Conservation (phyloP, 2,329 filamentous ascomycete genomes). For the Stachybotrys elegans region DNA sequence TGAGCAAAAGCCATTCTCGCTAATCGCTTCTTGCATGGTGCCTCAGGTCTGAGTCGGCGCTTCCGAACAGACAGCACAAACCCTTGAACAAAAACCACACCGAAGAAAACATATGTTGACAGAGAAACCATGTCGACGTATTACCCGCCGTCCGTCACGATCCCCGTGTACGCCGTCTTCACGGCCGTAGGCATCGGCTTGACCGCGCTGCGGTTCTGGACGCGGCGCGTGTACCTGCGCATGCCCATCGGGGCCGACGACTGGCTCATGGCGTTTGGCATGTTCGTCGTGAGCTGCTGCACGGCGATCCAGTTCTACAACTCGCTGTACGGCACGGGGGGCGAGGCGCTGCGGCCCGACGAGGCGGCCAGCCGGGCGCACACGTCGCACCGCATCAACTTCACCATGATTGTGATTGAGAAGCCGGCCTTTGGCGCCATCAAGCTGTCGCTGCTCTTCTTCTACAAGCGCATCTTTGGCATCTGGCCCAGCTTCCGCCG, state of each 20-base stretch:
- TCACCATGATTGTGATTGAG: conserved; percentile 9
- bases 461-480: conserved; percentile 9
- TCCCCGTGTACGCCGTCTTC: conserved; percentile 8
- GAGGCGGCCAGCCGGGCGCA: conserved; percentile 1
- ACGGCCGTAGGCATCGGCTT: conserved; percentile 6
- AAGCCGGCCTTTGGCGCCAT: conserved; percentile 8
- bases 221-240: conserved; percentile 1
- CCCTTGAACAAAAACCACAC: conserved; percentile 1
- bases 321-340: conserved; percentile 4
- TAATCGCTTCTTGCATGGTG: too few species aligned
- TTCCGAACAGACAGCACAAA: conserved; percentile 6
- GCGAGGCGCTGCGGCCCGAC: conserved; percentile 4
- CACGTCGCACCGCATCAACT: conserved; percentile 5
- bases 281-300: conserved; percentile 4
- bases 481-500: conserved; percentile 5
- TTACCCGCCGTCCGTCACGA: conserved; percentile 4
- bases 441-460: conserved; percentile 11
- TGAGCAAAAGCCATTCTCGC: too few species aligned
- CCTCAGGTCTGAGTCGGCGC: too few species aligned
- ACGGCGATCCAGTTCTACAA: conserved; percentile 8
- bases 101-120: conserved; percentile 8
- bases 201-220: conserved; percentile 8
- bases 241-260: conserved; percentile 6
- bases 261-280: conserved; percentile 5
- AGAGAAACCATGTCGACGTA: conserved; percentile 5